phyloP scores from a whole-genome alignment of 2,329 filamentous ascomycete genomes.

The Arthroderma uncinatum region DNA sequence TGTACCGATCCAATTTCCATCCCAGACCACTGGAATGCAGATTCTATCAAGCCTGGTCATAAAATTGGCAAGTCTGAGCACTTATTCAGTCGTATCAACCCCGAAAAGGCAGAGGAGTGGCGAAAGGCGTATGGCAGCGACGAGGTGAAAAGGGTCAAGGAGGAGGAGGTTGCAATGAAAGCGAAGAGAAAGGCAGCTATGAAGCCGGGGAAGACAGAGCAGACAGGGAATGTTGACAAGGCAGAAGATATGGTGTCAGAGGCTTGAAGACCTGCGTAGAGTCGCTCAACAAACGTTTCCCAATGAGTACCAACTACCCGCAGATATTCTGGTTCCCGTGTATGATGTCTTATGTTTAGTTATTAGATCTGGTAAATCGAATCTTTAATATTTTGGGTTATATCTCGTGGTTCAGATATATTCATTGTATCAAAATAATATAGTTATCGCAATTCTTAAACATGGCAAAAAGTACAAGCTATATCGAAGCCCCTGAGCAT shows the following conservation, averaged over 20 bases:
- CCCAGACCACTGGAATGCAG: constrained; percentile 50
- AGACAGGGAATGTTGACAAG: constrained; percentile 1
- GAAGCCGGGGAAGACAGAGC: constrained; percentile 12
- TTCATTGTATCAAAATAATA: too few species aligned
- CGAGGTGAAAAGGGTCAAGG: constrained; percentile 55
- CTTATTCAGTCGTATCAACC: constrained; percentile 73
- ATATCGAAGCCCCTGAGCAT: too few species aligned
- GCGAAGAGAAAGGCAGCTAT: constrained; percentile 25
- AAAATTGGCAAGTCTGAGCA: constrained; percentile 69
- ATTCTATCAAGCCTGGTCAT: constrained; percentile 57
- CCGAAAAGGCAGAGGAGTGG: constrained; percentile 75
- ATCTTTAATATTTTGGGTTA: too few species aligned
- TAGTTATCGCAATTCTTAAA: too few species aligned
- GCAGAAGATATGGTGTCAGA: neutral
- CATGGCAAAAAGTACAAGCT: too few species aligned
- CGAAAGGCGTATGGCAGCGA: constrained; percentile 60
- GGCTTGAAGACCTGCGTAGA: too few species aligned
- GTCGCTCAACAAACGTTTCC: too few species aligned
- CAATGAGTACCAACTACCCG: too few species aligned
- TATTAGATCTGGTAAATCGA: too few species aligned
- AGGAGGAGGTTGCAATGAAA: constrained; percentile 47
- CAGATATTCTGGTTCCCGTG: too few species aligned
- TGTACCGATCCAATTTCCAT: constrained; percentile 39
- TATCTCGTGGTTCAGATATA: too few species aligned
- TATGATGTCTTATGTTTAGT: too few species aligned